phyloP scores from a whole-genome alignment of 352 stramenopile genomes.

The Pythium aquatile region DNA sequence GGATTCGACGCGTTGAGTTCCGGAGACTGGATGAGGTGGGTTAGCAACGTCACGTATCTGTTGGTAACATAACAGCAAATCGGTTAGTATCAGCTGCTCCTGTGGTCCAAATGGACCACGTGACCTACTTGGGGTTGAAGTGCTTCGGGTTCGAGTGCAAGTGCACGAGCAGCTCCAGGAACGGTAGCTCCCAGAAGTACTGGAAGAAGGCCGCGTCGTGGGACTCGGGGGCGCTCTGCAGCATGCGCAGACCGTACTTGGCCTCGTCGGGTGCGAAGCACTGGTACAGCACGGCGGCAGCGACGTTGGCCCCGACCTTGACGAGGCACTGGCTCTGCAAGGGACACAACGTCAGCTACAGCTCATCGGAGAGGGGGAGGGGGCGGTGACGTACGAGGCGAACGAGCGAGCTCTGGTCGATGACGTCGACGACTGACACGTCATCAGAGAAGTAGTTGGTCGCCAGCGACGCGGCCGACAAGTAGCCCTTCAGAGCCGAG shows the following conservation, averaged over 20 bases:
- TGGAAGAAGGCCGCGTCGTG: slow-evolving; percentile 81
- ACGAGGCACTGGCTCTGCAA: slow-evolving; percentile 80
- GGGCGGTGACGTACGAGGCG: slow-evolving; percentile 48
- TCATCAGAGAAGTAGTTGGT: slow-evolving; percentile 83
- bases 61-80: background rate
- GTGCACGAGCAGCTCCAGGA: slow-evolving; percentile 80
- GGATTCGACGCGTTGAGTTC: slow-evolving; percentile 82
- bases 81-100: slow-evolving; percentile 8
- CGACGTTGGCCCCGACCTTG: slow-evolving; percentile 76
- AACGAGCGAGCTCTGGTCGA: slow-evolving; percentile 83
- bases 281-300: slow-evolving; percentile 83
- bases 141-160: slow-evolving; percentile 72
- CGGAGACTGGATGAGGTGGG: slow-evolving; percentile 78
- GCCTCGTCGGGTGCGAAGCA: slow-evolving; percentile 77
- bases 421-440: slow-evolving; percentile 69
- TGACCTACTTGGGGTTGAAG: slow-evolving; percentile 56
- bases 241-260: slow-evolving; percentile 79
- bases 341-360: background rate
- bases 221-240: slow-evolving; percentile 63
- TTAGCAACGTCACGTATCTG: slow-evolving; percentile 70
- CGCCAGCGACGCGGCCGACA: slow-evolving; percentile 71
- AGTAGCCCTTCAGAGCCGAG: slow-evolving; percentile 63
- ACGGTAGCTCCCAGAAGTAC: slow-evolving; percentile 86
- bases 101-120: background rate
- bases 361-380: background rate